These are phyloP conservation scores for Larix kaempferi DNA, from an alignment of 75 land plant species.

Conservation along the genomic window DNA sequence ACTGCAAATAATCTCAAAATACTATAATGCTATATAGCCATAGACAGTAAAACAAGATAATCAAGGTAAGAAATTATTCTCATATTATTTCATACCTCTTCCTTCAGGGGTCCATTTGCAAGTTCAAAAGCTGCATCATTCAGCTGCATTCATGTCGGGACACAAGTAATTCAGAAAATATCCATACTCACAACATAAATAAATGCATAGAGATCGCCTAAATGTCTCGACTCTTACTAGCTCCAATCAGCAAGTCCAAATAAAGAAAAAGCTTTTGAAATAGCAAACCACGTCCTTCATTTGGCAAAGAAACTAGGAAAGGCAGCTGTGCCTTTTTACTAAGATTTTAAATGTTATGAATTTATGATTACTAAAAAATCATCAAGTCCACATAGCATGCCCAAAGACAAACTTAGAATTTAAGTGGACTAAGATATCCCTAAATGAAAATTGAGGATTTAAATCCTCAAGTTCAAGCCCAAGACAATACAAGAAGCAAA, in stretches of 20 bases:
- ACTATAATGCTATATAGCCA: background rate
- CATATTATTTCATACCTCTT: conserved; percentile 47
- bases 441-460: background rate
- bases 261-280: conserved; percentile 1
- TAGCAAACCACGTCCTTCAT: background rate
- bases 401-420: background rate
- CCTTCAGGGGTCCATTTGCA: conserved; percentile 66
- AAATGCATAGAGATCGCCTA: background rate
- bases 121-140: conserved; percentile 97
- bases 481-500: background rate
- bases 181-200: background rate
- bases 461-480: background rate
- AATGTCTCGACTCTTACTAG: background rate
- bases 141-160: conserved; percentile 36
- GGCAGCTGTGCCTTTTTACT: background rate
- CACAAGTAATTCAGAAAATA: background rate
- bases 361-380: too few species aligned
- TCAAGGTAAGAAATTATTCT: background rate
- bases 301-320: background rate
- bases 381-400: background rate
- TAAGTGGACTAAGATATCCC: background rate
- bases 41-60: background rate
- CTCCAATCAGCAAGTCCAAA: conserved; percentile 2
- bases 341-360: background rate
- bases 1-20: background rate